Percentiles rank a stretch among this genome's conserved stretches.
Conservation (phyloP, 108 stramenopile genomes). For the Schizochytrium sp. region DNA sequence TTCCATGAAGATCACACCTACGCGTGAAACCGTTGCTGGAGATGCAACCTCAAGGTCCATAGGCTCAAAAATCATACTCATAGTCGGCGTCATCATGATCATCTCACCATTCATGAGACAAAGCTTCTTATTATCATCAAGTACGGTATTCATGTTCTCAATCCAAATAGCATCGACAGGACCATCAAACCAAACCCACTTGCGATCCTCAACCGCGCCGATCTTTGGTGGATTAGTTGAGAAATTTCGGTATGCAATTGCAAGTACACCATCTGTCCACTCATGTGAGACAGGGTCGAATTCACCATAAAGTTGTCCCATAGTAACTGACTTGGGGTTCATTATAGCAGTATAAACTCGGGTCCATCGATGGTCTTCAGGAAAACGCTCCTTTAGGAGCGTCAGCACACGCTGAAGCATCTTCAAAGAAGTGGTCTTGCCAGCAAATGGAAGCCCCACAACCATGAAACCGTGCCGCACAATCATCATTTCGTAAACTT, state of each 20-base stretch:
- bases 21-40: constrained; percentile 80
- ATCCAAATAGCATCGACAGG: constrained; percentile 85
- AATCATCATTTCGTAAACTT: constrained; percentile 80
- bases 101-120: constrained; percentile 83
- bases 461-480: constrained; percentile 80
- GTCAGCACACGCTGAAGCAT: constrained; percentile 74
- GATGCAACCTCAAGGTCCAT: constrained; percentile 81
- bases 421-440: constrained; percentile 77
- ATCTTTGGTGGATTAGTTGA: constrained; percentile 75
- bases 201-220: constrained; percentile 75
- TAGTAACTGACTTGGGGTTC: constrained; percentile 80
- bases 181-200: constrained; percentile 82
- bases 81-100: constrained; percentile 79
- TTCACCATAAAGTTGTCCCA: constrained; percentile 81
- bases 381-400: constrained; percentile 63
- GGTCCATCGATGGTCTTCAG: constrained; percentile 76
- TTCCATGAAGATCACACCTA: constrained; percentile 84
- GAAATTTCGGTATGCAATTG: constrained; percentile 80
- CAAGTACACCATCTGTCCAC: constrained; percentile 82
- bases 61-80: constrained; percentile 84
- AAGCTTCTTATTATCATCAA: constrained; percentile 82
- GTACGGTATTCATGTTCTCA: constrained; percentile 84
- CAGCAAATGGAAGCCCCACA: constrained; percentile 78
- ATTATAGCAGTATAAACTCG: constrained; percentile 76
- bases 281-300: constrained; percentile 80